Base-by-base conservation (phyloP, 768 basidiomycete species). In the Paxillus involutus region DNA sequence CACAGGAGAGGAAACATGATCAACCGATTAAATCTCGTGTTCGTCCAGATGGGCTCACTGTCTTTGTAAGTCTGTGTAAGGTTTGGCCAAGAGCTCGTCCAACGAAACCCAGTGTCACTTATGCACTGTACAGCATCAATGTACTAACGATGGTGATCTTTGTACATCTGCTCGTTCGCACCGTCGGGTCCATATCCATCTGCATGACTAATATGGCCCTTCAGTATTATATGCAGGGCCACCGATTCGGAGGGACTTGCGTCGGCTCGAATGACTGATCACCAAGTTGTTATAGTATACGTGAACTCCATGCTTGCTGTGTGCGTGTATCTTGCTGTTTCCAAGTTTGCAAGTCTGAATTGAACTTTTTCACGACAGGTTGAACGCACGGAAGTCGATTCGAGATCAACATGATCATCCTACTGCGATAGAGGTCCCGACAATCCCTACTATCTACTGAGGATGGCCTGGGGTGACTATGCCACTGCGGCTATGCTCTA, bases 231-330 rank as follows among this genome's bases (percentile, higher is more conserved):
- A 24, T 58, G 26, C 65, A 64, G 37, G 29, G 44, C 41, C 4
- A 26, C 0, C 41, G 33, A 1, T 4, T 29, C 1, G 11, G 44
- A 4, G 21, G 5, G 29, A n/a, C 13, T n/a, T 2, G 13, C 29
- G 19, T 29, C 19, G 14, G 36, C n/a, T 19, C 24, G 33, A n/a
- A 10, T n/a, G 16, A 26, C 32, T 52, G 3, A 49, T 13, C 4
- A 12, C 13, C 4, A n/a, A n/a, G 11, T 6, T 37, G 11, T 32
- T 12, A 21, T 42, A 66, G 66, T 55, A 26, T 67, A 62, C 14
- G 12, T 44, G 24, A 69, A 66, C 29, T 69, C 62, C 17, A 62
- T 63, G 58, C 40, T 68, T 7, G 43, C 59, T 10, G 62, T 67
- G 66, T 67, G 44, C 55, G 65, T 29, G 6, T 21, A 21, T n/a